A percentile compares a stretch with the other conserved stretches of the same genome.
Evolutionary conservation across 805 yeast genomes (phyloP).

Genomic region (Cyberlindnera saturnus): DNA sequence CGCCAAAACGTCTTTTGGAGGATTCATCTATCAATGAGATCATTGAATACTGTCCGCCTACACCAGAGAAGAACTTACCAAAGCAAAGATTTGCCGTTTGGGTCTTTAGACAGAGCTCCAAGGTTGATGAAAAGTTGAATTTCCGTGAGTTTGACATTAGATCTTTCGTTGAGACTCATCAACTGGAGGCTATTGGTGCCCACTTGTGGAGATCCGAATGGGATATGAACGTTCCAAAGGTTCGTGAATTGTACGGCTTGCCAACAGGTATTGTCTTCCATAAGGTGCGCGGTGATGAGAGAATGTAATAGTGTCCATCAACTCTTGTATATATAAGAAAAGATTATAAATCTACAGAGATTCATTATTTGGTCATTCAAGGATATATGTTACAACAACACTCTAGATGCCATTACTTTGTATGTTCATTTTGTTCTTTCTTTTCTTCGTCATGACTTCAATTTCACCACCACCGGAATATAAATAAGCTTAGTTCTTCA

Average conservation of each 20-base stretch:
- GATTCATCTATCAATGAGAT: constrained; percentile 36
- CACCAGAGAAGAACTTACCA: constrained; percentile 84
- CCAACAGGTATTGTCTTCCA: constrained; percentile 72
- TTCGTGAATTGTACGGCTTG: constrained; percentile 70
- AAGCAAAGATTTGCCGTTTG: constrained; percentile 80
- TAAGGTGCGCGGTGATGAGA: constrained; percentile 20
- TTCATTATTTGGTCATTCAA: not conserved
- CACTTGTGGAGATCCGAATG: constrained; percentile 84
- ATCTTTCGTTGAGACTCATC: constrained; percentile 47
- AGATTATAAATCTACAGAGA: not conserved
- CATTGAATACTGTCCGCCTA: constrained; percentile 68
- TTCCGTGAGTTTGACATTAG: constrained; percentile 65
- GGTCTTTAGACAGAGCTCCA: constrained; percentile 71
- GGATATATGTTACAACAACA: not conserved
- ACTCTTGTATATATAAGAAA: constrained; percentile 1
- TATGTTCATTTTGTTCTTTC: constrained; percentile 1
- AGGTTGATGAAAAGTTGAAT: constrained; percentile 16
- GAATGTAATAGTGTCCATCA: constrained; percentile 7
- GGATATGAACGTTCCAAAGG: constrained; percentile 65
- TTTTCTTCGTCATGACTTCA: not conserved
- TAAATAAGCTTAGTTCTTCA: constrained; percentile 21
- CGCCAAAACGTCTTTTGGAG: constrained; percentile 28
- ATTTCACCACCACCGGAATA: too few species aligned
- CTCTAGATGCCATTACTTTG: not conserved
- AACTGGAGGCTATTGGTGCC: constrained; percentile 79